These are phyloP conservation scores for Tulasnella sp. DNA, from an alignment of 768 basidiomycete genomes.

Conservation along the genomic window DNA sequence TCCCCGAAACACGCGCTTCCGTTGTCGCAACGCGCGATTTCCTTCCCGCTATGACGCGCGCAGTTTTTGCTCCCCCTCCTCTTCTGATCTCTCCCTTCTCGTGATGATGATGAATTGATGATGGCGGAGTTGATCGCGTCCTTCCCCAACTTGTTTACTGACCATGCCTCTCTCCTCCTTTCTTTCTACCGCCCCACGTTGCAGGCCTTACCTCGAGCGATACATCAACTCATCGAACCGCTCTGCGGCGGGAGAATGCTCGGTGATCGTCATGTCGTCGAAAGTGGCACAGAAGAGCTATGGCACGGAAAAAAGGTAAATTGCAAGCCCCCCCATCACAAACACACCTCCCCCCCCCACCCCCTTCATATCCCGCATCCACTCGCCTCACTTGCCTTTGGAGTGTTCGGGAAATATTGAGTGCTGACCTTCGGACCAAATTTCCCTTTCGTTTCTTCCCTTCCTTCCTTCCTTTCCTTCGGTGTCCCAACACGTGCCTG, in stretches of 20 bases:
- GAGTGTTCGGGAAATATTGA: slow-evolving; percentile 23
- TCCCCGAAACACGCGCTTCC: slow-evolving; percentile 1
- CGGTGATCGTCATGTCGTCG: slow-evolving; percentile 95
- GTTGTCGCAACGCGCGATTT: not conserved
- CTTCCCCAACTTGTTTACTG: not conserved
- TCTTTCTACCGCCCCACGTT: slow-evolving; percentile 11
- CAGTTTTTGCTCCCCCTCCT: not conserved
- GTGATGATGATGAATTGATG: not conserved
- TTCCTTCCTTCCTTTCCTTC: not conserved
- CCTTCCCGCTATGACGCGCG: slow-evolving; percentile 3
- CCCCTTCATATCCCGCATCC: slow-evolving; percentile 30
- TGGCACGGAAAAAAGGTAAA: slow-evolving; percentile 86
- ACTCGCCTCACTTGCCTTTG: slow-evolving; percentile 28
- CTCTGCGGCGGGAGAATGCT: slow-evolving; percentile 86
- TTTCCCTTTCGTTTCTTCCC: not conserved
- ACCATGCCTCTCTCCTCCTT: not conserved
- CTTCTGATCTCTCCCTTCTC: not conserved
- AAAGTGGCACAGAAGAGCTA: slow-evolving; percentile 97
- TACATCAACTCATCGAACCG: slow-evolving; percentile 82
- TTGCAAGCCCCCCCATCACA: not conserved
- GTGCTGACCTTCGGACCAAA: not conserved
- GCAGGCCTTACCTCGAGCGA: slow-evolving; percentile 74
- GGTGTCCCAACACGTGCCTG: slow-evolving; percentile 20
- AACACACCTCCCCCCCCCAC: not conserved
- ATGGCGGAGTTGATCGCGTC: not conserved